These are phyloP conservation scores for Xylariaceae sp. DNA, from an alignment of 2,329 filamentous ascomycete species.

Conservation along the genomic window DNA sequence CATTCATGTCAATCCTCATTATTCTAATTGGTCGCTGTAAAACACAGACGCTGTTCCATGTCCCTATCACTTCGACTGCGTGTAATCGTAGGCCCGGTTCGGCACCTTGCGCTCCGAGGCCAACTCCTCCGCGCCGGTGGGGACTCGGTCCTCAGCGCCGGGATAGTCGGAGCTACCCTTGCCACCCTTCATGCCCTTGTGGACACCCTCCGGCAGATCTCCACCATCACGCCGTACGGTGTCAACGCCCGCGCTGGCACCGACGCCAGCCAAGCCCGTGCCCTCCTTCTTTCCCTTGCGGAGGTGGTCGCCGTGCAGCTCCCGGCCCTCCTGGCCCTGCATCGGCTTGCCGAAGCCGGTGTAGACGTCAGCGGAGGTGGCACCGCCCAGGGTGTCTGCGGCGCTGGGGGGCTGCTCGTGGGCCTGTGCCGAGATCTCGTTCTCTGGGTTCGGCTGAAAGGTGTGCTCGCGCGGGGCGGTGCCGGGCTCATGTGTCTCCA, in stretches of 20 bases:
- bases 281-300: conserved; percentile 33
- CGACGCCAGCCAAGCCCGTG: conserved; percentile 35
- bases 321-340: conserved; percentile 37
- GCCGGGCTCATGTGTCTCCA: conserved; percentile 56
- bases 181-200: conserved; percentile 15
- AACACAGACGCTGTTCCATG: not conserved
- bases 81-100: conserved; percentile 12
- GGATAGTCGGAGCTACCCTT: conserved; percentile 20
- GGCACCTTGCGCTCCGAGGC: conserved; percentile 16
- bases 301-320: conserved; percentile 33
- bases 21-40: too few relatives aligned
- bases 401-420: conserved; percentile 24
- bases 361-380: conserved; percentile 42
- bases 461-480: conserved; percentile 50
- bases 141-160: conserved; percentile 21
- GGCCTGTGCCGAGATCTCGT: conserved; percentile 33
- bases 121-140: conserved; percentile 21
- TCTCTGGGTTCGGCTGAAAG: conserved; percentile 34
- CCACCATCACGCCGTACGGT: conserved; percentile 22
- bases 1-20: too few relatives aligned
- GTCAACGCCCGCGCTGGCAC: conserved; percentile 26
- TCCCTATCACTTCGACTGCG: conserved; percentile 8
- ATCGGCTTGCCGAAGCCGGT: conserved; percentile 38
- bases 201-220: conserved; percentile 28
- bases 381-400: conserved; percentile 36